These are phyloP conservation scores for Taiwanofungus camphoratus DNA, from an alignment of 1,284 basidiomycete genomes.

Conservation along the genomic window DNA sequence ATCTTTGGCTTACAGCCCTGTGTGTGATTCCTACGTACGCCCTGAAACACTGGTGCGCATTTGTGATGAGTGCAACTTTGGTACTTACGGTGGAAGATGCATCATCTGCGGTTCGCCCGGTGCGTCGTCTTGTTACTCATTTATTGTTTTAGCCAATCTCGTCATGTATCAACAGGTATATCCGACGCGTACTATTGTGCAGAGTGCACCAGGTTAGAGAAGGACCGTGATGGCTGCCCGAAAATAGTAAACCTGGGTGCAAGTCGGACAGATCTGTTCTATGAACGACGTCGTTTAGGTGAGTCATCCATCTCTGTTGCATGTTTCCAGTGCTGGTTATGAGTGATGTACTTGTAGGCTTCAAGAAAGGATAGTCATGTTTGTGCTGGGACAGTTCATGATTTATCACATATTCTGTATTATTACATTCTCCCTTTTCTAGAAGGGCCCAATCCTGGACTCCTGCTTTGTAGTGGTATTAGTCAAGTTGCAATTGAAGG, in stretches of 20 bases:
- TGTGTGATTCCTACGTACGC: slow-evolving; percentile 98
- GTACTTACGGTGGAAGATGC: slow-evolving; percentile 93
- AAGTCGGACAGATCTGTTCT: slow-evolving; percentile 85
- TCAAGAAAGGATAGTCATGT: slow-evolving; percentile 66
- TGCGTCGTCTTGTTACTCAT: slow-evolving; percentile 31
- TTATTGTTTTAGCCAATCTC: background rate
- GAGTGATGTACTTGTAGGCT: slow-evolving; percentile 40
- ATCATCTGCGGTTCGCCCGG: slow-evolving; percentile 95
- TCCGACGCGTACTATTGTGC: slow-evolving; percentile 98
- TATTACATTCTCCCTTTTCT: too few species aligned
- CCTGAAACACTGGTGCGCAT: slow-evolving; percentile 97
- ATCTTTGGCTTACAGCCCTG: slow-evolving; percentile 58
- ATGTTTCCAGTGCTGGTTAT: background rate
- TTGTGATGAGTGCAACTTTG: slow-evolving; percentile 99
- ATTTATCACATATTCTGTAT: too few species aligned
- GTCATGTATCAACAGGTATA: slow-evolving; percentile 54
- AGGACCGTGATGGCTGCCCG: slow-evolving; percentile 97
- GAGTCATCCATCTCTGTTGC: slow-evolving; percentile 20
- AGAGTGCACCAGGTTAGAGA: slow-evolving; percentile 94
- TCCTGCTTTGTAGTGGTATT: too few species aligned
- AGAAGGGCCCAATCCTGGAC: too few species aligned
- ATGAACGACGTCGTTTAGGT: slow-evolving; percentile 79
- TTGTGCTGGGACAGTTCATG: background rate
- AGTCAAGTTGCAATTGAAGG: too few species aligned
- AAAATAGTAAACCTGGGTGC: slow-evolving; percentile 97